phyloP scores from a whole-genome alignment of 768 basidiomycete species.

The Russula sp. region DNA sequence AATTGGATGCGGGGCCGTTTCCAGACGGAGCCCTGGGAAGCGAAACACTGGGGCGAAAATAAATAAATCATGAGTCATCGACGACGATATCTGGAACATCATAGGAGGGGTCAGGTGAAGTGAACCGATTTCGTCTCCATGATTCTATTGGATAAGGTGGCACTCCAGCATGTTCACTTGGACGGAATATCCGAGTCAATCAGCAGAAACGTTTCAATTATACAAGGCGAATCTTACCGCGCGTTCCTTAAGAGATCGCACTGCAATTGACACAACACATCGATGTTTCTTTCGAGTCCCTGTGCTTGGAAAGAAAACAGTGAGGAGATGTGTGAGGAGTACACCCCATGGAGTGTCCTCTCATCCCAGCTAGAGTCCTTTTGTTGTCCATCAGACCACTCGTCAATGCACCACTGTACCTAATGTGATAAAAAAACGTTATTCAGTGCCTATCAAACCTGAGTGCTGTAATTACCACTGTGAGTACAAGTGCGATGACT shows the following conservation, averaged over 20 bases:
- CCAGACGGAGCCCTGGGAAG: too few relatives aligned
- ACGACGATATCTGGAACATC: background rate
- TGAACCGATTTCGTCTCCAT: background rate
- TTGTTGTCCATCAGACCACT: constrained; percentile 8
- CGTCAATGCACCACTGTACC: constrained; percentile 18
- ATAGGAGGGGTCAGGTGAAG: background rate
- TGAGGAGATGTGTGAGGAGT: constrained; percentile 1
- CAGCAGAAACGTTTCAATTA: background rate
- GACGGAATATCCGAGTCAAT: background rate
- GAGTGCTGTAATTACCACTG: constrained; percentile 8
- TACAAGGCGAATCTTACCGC: background rate
- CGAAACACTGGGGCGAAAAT: too few relatives aligned
- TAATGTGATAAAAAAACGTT: background rate
- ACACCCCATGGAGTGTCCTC: background rate
- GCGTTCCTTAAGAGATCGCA: constrained; percentile 7
- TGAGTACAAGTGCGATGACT: constrained; percentile 12
- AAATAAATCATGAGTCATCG: too few relatives aligned
- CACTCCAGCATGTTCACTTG: constrained; percentile 1
- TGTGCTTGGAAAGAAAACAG: background rate
- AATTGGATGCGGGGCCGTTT: too few relatives aligned
- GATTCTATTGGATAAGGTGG: background rate
- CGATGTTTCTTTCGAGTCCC: background rate
- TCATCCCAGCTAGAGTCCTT: background rate
- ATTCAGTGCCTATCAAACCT: background rate
- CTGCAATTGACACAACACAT: constrained; percentile 4